Evolutionary conservation across 768 basidiomycete species (phyloP), one percentile per base, ranked within the genome.

Genomic region (Pulveroboletus ravenelii): DNA sequence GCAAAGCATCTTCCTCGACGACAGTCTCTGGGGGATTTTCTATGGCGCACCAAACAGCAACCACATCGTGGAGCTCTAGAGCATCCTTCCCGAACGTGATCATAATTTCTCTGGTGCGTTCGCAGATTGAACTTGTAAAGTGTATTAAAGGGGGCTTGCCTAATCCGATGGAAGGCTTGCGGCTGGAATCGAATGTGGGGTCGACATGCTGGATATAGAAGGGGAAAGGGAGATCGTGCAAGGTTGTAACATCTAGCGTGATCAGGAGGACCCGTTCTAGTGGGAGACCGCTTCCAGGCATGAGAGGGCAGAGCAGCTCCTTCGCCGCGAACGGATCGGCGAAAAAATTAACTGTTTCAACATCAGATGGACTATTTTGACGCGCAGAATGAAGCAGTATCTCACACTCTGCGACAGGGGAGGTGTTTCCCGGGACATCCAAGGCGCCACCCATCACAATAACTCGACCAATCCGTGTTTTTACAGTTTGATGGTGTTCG

Each of bases 381-480:
- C n/a, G 8, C 5, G 14, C 3, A 29, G 0, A 32, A 32, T 13
- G 23, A 38, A 18, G 18, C 29, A 2, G 31, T 18, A 1, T 64
- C 82, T 68, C 69, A 89, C 93, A 95, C 67, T 96, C 93, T 51
- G 92, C 87, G 3, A 80, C 75, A 8, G 91, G 81, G 23, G 76
- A 81, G 0, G 84, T 87, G 58, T 95, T 97, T 3, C 93, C 93
- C 0, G 93, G 91, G 30, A 91, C 88, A 56, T 94, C 91, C 20
- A 97, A 65, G 2, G 92, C 87, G 13, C 92, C 93, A n/a, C 93
- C 93, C 92, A 97, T 95, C 64, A 83, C 85, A 18, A 93, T 70
- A 8, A 97, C 71, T n/a, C 84, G 77, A 5, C 84, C 89, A 27
- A 91, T 78, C 38, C 79, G 79, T 12, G 77, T 67, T 8, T 69